Base-by-base conservation (phyloP, 1,284 basidiomycete species). In the Sporisorium iseilematis-ciliati region DNA sequence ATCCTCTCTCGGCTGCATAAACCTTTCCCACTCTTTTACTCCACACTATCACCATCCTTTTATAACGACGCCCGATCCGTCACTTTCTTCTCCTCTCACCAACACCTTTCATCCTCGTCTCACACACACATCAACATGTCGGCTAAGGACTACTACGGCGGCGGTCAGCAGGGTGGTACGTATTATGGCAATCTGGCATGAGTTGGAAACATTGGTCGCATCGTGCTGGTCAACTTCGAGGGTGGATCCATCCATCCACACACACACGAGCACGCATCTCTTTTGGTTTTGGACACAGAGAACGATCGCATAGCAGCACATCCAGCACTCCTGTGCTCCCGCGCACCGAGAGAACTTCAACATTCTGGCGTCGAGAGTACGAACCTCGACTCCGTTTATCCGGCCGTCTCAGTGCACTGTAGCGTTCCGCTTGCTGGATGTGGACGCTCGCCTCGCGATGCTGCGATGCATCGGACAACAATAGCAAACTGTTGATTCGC, bases 101-200 rank as follows among this genome's bases (percentile, higher is more conserved):
- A 40, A 29, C 29, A 29, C 29, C 8, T 20, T 12, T 40, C 23
- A 4, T 23, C 10, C 35, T 7, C n/a, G 6, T 29, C 21, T 31
- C 5, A 23, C 21, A 56, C 46, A 31, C 53, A 40, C 25, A 31
- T 51, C 56, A 48, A 60, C 35, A 77, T 77, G 75, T 77, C 75
- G 52, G 70, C 69, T 51, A 77, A 77, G 66, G 75, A 77, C 54
- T 77, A 77, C 60, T 77, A 77, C 70, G 75, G 75, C 41, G 75
- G 75, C 41, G 35, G 35, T 38, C 65, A 67, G 45, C 59, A 54
- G 20, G 66, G 65, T 52, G 74, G 73, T 75, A 72, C 43, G 73
- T 75, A 65, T 55, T 42, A 1, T 35, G 10, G 33, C 40, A 49
- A 7, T 14, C 20, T 33, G 64, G 55, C 33, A 48, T 25, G 55